phyloP scores from a whole-genome alignment of 2,329 filamentous ascomycete genomes.

The Venturia aucupariae region DNA sequence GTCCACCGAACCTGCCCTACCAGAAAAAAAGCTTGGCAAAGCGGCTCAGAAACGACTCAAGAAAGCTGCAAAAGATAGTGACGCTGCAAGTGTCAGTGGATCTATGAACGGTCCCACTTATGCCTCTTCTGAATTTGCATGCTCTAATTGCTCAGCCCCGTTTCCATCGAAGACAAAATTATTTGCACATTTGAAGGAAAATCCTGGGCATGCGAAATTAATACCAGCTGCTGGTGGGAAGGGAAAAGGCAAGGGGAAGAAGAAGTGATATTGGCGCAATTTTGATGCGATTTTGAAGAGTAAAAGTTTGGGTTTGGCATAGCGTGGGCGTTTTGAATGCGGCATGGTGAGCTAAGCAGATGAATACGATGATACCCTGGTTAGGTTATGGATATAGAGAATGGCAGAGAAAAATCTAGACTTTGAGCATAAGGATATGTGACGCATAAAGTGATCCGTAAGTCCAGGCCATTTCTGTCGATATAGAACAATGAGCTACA shows the following conservation, averaged over 20 bases:
- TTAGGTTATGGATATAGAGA: background rate
- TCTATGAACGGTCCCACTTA: background rate
- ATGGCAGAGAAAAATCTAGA: background rate
- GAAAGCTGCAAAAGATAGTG: slow-evolving; percentile 32
- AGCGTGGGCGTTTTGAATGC: background rate
- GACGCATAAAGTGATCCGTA: no score
- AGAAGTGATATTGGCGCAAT: background rate
- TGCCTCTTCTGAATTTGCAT: slow-evolving; percentile 48
- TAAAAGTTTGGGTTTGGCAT: background rate
- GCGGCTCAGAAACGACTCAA: slow-evolving; percentile 40
- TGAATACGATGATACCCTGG: slow-evolving; percentile 6
- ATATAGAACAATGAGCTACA: no score
- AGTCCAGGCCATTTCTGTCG: no score
- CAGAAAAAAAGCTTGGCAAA: slow-evolving; percentile 33
- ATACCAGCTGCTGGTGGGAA: background rate
- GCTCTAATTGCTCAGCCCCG: slow-evolving; percentile 64
- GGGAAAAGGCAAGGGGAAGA: slow-evolving; percentile 14
- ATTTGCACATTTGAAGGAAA: slow-evolving; percentile 61
- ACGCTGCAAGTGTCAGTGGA: slow-evolving; percentile 17
- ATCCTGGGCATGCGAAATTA: slow-evolving; percentile 51
- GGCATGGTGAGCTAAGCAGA: background rate
- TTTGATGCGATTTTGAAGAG: background rate
- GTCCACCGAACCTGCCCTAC: slow-evolving; percentile 17
- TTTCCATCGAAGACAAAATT: slow-evolving; percentile 69
- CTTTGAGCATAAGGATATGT: no score